Base-by-base conservation (phyloP, 768 basidiomycete species). In the Mycena rebaudengoi region DNA sequence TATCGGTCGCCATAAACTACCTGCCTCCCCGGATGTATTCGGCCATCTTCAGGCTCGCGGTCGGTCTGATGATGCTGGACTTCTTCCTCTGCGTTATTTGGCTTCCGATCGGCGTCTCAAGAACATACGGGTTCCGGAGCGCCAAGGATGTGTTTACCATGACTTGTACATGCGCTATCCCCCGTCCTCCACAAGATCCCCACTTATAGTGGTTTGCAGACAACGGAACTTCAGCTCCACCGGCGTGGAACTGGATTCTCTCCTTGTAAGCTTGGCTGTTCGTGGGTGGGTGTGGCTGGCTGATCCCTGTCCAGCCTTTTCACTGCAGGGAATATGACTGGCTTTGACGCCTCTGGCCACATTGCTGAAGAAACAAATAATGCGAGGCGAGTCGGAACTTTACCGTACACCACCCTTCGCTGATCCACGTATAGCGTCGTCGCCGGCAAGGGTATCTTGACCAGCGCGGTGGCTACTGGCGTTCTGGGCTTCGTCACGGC, bases 191-290 rank as follows among this genome's bases (percentile, higher is more conserved):
- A 8, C 1, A 32, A 20, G 14, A n/a, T n/a, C n/a, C n/a, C 8
- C 41, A 65, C 29, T 37, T 45, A 55, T 51, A 40, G n/a, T 25
- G 33, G 48, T 60, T 6, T 33, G 25, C 60, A 95, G 93, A 94
- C 75, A 96, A 96, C 69, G 95, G 94, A 26, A 96, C 95, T 1
- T 92, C 92, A 0, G 94, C 95, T 4, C 85, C 92, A 21, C 80
- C 91, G 10, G 93, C 86, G 5, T 96, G 95, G 96, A 96, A 96
- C 70, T 97, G 93, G 93, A 84, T 94, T 16, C 76, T 98, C 37
- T 94, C 91, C 5, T 94, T 94, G 93, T 94, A 68, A 26, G 75
- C 23, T n/a, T n/a, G n/a, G n/a, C 49, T 21, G 20, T 45, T 35
- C 20, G 60, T 66, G 43, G 44, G 53, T 50, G 21, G 16, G 33